phyloP scores from a whole-genome alignment of 257 asterid genomes.

The Gardenia jasminoides region DNA sequence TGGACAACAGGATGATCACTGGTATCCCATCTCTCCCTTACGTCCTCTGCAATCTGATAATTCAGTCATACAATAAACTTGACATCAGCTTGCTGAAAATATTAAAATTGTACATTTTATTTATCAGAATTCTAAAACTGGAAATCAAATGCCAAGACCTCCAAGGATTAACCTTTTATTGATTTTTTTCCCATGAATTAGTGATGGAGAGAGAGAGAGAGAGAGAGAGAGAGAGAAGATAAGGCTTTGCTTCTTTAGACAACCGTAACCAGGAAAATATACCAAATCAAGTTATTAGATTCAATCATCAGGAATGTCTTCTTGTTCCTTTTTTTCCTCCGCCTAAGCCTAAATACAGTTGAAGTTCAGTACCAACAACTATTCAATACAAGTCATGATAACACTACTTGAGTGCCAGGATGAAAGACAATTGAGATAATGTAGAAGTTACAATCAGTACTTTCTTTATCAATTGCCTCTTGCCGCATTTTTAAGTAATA shows the following conservation, averaged over 20 bases:
- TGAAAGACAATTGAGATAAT: not conserved
- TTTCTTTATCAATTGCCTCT: not conserved
- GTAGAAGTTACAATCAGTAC: not conserved
- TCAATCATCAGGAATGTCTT: not conserved
- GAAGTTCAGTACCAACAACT: not conserved
- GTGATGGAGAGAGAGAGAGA: no score
- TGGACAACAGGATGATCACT: constrained; percentile 93
- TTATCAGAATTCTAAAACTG: not conserved
- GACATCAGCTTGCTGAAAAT: not conserved
- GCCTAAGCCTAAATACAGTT: not conserved
- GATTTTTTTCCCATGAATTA: not conserved
- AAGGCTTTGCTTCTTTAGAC: not conserved
- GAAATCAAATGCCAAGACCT: not conserved
- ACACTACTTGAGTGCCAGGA: not conserved
- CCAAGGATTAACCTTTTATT: not conserved
- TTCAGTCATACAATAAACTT: constrained; percentile 1
- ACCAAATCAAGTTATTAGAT: not conserved
- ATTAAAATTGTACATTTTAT: not conserved
- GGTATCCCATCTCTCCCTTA: constrained; percentile 95
- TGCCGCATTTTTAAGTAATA: not conserved
- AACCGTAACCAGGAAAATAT: not conserved
- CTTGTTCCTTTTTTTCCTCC: not conserved
- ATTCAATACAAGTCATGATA: not conserved
- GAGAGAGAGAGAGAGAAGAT: no score
- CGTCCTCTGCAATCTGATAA: constrained; percentile 83